A percentile compares a stretch with the other conserved stretches of the same genome.
phyloP scores from a whole-genome alignment of 495 filamentous ascomycete genomes.

The Penicillium roqueforti region DNA sequence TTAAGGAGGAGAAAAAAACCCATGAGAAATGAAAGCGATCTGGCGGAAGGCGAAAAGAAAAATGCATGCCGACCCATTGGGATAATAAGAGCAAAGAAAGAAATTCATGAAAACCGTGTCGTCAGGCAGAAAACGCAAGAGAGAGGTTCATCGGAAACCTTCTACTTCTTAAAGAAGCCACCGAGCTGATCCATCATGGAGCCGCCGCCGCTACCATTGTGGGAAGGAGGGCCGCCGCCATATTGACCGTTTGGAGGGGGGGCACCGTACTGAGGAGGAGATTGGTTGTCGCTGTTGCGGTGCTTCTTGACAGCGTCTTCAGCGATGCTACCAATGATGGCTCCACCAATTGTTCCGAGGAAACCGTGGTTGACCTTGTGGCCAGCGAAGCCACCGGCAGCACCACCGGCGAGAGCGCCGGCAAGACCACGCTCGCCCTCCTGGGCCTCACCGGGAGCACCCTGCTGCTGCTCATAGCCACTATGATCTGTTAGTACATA shows the following conservation, averaged over 20 bases:
- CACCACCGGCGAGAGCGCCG: conserved; percentile 44
- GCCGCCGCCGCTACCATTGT: conserved; percentile 21
- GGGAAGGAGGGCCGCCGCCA: conserved; percentile 11
- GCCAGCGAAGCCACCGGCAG: conserved; percentile 43
- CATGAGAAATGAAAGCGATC: conserved; percentile 4
- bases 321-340: conserved; percentile 45
- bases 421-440: conserved; percentile 48
- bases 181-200: conserved; percentile 41
- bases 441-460: conserved; percentile 37
- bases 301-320: conserved; percentile 46
- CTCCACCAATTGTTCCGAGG: conserved; percentile 49
- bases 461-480: conserved; percentile 27
- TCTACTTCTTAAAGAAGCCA: conserved; percentile 45
- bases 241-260: too few species aligned
- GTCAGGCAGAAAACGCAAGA: conserved; percentile 14
- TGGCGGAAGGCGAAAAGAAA: conserved; percentile 4
- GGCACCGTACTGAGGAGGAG: conserved; percentile 6
- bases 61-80: conserved; percentile 17
- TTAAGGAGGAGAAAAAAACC: neutral
- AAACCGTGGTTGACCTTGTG: conserved; percentile 51
- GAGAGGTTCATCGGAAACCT: neutral
- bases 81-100: conserved; percentile 9
- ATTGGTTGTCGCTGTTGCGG: conserved; percentile 22
- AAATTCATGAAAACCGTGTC: conserved; percentile 26
- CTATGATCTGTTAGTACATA: conserved; percentile 11